Evolutionary conservation across 768 basidiomycete genomes (phyloP), one percentile per base, ranked within the genome.

Genomic region (Mrakia frigida): DNA sequence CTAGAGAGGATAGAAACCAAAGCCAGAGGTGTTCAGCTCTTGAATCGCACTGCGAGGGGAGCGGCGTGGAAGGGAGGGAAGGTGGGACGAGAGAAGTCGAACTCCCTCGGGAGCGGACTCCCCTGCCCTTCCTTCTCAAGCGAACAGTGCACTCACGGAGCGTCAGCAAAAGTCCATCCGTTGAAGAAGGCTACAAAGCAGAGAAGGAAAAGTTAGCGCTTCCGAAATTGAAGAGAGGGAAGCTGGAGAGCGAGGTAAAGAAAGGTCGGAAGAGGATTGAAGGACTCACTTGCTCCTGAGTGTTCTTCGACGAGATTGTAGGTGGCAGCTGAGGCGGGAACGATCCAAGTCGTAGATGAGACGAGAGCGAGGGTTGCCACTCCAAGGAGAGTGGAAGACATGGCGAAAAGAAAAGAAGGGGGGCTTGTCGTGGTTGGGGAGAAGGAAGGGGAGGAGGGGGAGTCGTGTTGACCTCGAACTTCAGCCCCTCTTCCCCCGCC

Each of bases 281-380:
- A 35, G 50, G 16, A 28, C 56, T 25, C 28, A 56, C 56, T 56
- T 9, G 23, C 28, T 56, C 56, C 73, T 7, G 28, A 4, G 21
- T 63, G 61, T 6, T 23, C 16, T 41, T 74, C 73, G 0, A 67
- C 73, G 4, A 74, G 16, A 7, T 28, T 18, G 41, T 74, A 74
- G n/a, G 73, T 65, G 0, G 61, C 73, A 1, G 73, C 73, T 9
- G 25, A 25, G 46, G 52, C 73, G n/a, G 39, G 23, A 11, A 18
- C 46, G 13, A 50, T 50, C 46, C 46, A 50, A 14, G 63, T 56
- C 3, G 56, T 1, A 3, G 73, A 43, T 2, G 60, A 37, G 16
- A 16, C 35, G 35, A 74, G 43, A 21, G 73, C 73, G 28, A 73
- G 37, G 28, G 56, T 23, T 25, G 73, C 61, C 21, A 50, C 39